These are phyloP conservation scores for Penicillium canescens DNA, from an alignment of 495 filamentous ascomycete genomes.

Conservation along the genomic window DNA sequence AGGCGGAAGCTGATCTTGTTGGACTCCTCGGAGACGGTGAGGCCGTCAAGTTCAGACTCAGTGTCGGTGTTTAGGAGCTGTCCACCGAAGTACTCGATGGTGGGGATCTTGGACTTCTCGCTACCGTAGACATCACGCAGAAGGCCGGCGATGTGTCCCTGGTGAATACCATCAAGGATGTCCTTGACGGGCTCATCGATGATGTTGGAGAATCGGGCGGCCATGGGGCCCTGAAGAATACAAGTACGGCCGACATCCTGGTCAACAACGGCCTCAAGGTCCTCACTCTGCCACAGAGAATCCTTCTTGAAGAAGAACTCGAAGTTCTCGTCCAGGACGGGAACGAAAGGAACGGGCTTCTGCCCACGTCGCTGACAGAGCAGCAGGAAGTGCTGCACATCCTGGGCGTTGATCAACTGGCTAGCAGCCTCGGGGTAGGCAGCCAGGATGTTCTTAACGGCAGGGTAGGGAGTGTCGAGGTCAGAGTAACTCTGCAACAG, in stretches of 20 bases:
- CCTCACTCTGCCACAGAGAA: constrained; percentile 99
- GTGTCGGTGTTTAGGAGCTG: constrained; percentile 58
- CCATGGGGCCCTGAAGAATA: constrained; percentile 94
- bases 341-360: constrained; percentile 96
- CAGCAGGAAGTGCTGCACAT: constrained; percentile 92
- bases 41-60: constrained; percentile 72
- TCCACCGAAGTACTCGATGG: constrained; percentile 93
- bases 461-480: constrained; percentile 76
- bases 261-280: constrained; percentile 90
- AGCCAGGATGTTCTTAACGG: constrained; percentile 75
- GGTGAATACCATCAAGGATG: constrained; percentile 86
- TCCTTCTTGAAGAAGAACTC: constrained; percentile 99
- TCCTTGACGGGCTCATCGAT: constrained; percentile 93
- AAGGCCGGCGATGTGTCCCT: constrained; percentile 77
- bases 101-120: constrained; percentile 72
- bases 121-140: constrained; percentile 77
- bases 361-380: constrained; percentile 92
- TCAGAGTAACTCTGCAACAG: constrained; percentile 84
- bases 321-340: constrained; percentile 88
- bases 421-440: constrained; percentile 81
- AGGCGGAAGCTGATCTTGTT: constrained; percentile 80
- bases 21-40: constrained; percentile 72
- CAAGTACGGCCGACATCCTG: constrained; percentile 94
- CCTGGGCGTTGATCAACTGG: constrained; percentile 95
- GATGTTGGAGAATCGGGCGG: constrained; percentile 82